Evolutionary conservation across 345 rosid species (phyloP).

Genomic region (Arabidopsis suecica): DNA sequence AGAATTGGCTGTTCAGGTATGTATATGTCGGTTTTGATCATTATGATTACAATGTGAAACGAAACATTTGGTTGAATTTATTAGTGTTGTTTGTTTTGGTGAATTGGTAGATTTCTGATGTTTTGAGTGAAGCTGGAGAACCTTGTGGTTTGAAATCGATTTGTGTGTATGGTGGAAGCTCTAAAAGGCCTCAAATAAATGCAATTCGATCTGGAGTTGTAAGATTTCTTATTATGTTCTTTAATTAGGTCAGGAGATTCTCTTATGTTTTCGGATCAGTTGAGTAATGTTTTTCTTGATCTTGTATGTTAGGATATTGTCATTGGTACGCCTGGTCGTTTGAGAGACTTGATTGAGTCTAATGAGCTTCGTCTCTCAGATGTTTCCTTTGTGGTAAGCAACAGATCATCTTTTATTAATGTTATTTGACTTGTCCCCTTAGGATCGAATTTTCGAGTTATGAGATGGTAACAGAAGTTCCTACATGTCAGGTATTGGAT

Average conservation of each 20-base stretch:
- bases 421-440: neutral
- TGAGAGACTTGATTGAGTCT: slow-evolving; percentile 88
- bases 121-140: slow-evolving; percentile 78
- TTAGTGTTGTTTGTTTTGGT: slow-evolving; percentile 25
- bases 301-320: slow-evolving; percentile 67
- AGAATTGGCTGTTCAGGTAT: slow-evolving; percentile 93
- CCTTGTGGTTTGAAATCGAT: slow-evolving; percentile 74
- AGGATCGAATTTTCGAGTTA: neutral
- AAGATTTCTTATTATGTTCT: slow-evolving; percentile 37
- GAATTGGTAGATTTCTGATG: slow-evolving; percentile 71
- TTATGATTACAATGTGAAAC: neutral
- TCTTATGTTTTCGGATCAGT: neutral
- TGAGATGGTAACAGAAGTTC: slow-evolving; percentile 21
- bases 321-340: slow-evolving; percentile 96
- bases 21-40: slow-evolving; percentile 44
- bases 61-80: neutral
- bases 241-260: neutral
- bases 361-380: slow-evolving; percentile 70
- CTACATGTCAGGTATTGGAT: slow-evolving; percentile 73
- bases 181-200: slow-evolving; percentile 82
- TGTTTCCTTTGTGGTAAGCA: slow-evolving; percentile 89
- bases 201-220: slow-evolving; percentile 82
- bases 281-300: neutral
- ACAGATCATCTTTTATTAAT: neutral
- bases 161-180: slow-evolving; percentile 87